phyloP scores from a whole-genome alignment of 331 rosid genomes.

The Cydonia oblonga region DNA sequence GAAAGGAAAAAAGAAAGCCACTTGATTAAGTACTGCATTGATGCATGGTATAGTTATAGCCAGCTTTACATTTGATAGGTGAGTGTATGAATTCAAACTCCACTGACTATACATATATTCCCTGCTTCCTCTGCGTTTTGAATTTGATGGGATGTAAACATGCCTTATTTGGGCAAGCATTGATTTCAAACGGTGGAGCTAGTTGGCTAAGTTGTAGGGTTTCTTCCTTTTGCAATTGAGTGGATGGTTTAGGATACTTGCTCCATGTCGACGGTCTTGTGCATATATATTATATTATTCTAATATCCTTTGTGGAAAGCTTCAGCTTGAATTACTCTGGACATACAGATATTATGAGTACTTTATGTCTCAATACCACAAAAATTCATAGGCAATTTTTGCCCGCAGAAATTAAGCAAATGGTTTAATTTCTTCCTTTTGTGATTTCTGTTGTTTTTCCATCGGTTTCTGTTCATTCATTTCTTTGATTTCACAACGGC shows the following conservation, averaged over 20 bases:
- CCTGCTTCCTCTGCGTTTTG: background rate
- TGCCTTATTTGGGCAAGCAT: background rate
- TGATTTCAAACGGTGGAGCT: conserved; percentile 1
- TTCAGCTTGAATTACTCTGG: too few relatives aligned
- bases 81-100: background rate
- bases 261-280: background rate
- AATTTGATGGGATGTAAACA: background rate
- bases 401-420: background rate
- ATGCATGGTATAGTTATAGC: too few relatives aligned
- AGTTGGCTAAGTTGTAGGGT: conserved; percentile 1
- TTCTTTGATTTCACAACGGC: background rate
- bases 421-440: background rate
- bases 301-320: too few relatives aligned
- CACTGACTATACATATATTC: background rate
- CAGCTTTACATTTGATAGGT: too few relatives aligned
- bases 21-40: too few relatives aligned
- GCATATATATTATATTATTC: too few relatives aligned
- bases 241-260: background rate
- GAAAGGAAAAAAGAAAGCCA: too few relatives aligned
- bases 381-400: background rate
- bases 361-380: background rate
- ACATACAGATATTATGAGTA: too few relatives aligned
- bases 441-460: background rate
- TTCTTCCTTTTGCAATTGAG: background rate
- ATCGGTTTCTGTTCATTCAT: background rate